A percentile compares a stretch with the other conserved stretches of the same genome.
Evolutionary conservation across 1,284 basidiomycete species (phyloP).

Genomic region (Sphagnurus paluster): DNA sequence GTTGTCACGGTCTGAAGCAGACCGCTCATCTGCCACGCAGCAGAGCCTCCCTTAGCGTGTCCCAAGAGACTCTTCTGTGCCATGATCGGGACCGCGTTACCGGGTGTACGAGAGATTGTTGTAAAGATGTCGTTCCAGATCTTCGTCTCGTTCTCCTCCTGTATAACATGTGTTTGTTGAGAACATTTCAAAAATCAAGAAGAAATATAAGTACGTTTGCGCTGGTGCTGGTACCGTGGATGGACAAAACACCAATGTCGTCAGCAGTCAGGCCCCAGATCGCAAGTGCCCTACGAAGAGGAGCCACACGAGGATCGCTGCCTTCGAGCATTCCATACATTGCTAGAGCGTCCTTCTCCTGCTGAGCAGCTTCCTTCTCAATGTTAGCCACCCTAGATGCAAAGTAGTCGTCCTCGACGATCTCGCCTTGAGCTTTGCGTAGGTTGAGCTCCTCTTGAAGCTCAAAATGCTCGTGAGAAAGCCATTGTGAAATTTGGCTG

Average conservation of each 20-base stretch:
- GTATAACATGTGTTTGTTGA: constrained; percentile 7
- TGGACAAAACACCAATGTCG: constrained; percentile 87
- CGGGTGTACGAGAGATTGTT: constrained; percentile 83
- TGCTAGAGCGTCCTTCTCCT: constrained; percentile 88
- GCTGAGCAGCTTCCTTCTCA: constrained; percentile 85
- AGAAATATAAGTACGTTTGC: constrained; percentile 69
- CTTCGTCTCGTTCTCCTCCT: constrained; percentile 96
- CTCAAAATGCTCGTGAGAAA: constrained; percentile 82
- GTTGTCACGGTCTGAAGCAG: constrained; percentile 85
- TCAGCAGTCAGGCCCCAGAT: constrained; percentile 95
- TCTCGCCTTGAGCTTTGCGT: constrained; percentile 55
- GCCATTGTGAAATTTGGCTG: constrained; percentile 91
- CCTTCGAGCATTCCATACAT: constrained; percentile 97
- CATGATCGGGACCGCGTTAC: constrained; percentile 95
- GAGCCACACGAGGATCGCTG: constrained; percentile 80
- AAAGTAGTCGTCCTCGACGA: constrained; percentile 69
- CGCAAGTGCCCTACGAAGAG: constrained; percentile 91
- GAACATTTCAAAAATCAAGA: not conserved
- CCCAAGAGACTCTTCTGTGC: constrained; percentile 97
- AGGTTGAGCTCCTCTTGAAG: constrained; percentile 77
- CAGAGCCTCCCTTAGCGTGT: constrained; percentile 96
- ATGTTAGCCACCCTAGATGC: constrained; percentile 76
- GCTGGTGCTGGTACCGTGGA: constrained; percentile 94
- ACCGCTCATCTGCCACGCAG: constrained; percentile 97
- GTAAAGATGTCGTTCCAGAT: constrained; percentile 96